phyloP scores from a whole-genome alignment of 257 asterid species.

The Solanum rostratum region DNA sequence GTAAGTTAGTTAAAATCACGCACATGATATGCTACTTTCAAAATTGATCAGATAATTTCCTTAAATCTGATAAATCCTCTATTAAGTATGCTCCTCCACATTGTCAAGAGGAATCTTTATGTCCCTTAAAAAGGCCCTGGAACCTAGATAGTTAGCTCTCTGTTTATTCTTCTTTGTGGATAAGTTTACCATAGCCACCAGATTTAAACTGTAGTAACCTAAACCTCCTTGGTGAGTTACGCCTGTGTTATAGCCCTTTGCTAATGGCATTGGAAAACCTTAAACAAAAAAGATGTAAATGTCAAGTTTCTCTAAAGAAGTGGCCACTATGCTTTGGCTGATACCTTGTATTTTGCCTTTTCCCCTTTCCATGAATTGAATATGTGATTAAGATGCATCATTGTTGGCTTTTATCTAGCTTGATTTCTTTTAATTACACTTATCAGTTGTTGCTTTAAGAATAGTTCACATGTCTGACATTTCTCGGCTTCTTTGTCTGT shows the following conservation, averaged over 20 bases:
- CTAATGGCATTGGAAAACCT: background rate
- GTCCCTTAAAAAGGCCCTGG: background rate
- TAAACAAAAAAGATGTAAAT: background rate
- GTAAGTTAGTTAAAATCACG: background rate
- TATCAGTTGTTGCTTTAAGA: background rate
- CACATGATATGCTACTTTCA: background rate
- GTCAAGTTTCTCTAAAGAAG: background rate
- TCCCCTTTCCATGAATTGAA: background rate
- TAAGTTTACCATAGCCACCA: background rate
- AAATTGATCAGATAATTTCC: background rate
- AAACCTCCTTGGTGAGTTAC: background rate
- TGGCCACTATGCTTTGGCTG: background rate
- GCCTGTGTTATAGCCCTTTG: background rate
- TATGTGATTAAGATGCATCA: background rate
- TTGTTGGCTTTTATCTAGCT: background rate
- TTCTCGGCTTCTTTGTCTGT: background rate
- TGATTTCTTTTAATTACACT: background rate
- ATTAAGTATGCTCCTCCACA: background rate
- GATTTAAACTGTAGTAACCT: background rate
- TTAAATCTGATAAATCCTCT: background rate
- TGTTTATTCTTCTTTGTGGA: background rate
- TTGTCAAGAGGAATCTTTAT: background rate
- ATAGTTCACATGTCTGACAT: background rate
- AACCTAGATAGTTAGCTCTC: background rate
- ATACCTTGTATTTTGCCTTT: background rate